Evolutionary conservation across 352 stramenopile genomes (phyloP).

Genomic region (Saprolegnia parasitica): DNA sequence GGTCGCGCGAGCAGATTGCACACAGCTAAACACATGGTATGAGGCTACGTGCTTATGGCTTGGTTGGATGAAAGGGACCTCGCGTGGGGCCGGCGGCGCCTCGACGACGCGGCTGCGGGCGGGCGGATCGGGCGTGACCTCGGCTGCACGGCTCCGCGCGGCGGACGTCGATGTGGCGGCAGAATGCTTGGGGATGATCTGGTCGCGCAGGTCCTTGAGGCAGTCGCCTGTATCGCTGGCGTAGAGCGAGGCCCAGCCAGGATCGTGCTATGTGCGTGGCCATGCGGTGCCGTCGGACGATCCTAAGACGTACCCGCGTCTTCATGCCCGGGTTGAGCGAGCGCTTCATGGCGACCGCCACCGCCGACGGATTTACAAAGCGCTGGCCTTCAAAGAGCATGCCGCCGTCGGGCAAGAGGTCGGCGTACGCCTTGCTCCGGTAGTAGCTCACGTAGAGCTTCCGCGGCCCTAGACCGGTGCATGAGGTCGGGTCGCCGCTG

Average conservation of each 20-base stretch:
- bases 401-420: conserved; percentile 64
- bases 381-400: conserved; percentile 73
- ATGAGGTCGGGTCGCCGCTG: neutral
- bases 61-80: neutral
- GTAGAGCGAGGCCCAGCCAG: conserved; percentile 78
- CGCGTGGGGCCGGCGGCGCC: neutral
- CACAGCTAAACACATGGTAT: neutral
- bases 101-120: neutral
- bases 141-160: neutral
- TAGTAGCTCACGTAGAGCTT: conserved; percentile 82
- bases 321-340: conserved; percentile 65
- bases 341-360: conserved; percentile 75
- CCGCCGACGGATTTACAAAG: conserved; percentile 68
- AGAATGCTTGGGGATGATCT: conserved; percentile 35
- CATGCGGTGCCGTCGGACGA: neutral
- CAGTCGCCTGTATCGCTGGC: conserved; percentile 56
- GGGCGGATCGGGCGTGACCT: neutral
- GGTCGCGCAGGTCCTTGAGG: conserved; percentile 76
- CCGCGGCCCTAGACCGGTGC: conserved; percentile 39
- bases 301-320: neutral
- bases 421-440: conserved; percentile 68
- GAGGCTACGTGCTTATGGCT: neutral
- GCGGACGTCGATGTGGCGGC: conserved; percentile 37
- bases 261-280: conserved; percentile 55
- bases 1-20: neutral